A percentile compares a stretch with the other conserved stretches of the same genome.
Evolutionary conservation across 108 stramenopile species (phyloP).

Genomic region (Craspedostauros australis): DNA sequence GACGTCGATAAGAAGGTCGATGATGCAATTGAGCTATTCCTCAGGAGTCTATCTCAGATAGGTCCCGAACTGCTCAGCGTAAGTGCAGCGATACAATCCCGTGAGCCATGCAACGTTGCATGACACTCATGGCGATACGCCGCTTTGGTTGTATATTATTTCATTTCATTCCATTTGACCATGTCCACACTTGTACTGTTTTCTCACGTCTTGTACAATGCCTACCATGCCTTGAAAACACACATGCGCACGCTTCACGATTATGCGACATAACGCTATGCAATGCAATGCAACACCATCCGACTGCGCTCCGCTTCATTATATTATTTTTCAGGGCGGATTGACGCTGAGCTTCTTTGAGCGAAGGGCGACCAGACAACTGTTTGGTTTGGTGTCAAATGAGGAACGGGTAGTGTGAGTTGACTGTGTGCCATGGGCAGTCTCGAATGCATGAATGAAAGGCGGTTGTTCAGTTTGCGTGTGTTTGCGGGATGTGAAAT

Average conservation of each 20-base stretch:
- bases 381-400: slow-evolving; percentile 79
- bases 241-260: background rate
- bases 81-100: background rate
- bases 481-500: background rate
- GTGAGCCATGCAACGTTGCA: background rate
- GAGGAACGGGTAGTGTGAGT: slow-evolving; percentile 72
- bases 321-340: slow-evolving; percentile 34
- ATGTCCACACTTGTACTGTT: background rate
- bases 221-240: background rate
- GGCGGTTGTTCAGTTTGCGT: background rate
- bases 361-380: slow-evolving; percentile 61
- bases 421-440: background rate
- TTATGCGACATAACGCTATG: background rate
- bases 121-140: background rate
- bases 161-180: background rate
- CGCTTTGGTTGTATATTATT: too few species aligned
- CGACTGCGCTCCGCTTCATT: too few species aligned
- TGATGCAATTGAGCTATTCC: slow-evolving; percentile 70
- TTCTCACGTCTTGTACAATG: too few species aligned
- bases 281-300: too few species aligned
- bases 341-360: slow-evolving; percentile 77
- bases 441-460: too few species aligned
- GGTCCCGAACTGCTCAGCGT: slow-evolving; percentile 75
- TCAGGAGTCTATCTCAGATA: slow-evolving; percentile 63
- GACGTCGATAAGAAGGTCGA: slow-evolving; percentile 75